Percentiles rank a stretch among this genome's conserved stretches.
Conservation (phyloP, 2,329 filamentous ascomycete species). For the Scedosporium minutisporum region DNA sequence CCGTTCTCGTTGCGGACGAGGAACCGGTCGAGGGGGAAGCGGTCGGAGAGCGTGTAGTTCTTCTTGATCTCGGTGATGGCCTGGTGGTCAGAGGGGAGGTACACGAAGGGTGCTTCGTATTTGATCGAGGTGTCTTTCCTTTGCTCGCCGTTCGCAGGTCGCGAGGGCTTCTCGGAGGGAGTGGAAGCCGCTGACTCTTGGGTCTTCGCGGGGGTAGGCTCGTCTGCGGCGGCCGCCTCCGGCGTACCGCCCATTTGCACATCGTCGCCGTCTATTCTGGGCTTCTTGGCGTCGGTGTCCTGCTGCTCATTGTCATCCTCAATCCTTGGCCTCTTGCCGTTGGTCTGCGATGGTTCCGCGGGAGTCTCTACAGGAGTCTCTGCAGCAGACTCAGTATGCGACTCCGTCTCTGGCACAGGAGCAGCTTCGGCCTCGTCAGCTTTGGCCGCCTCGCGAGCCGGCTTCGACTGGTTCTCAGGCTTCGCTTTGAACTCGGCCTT, state of each 20-base stretch:
- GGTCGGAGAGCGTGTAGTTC: conserved; percentile 76
- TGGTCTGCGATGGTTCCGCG: background rate
- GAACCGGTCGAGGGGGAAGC: conserved; percentile 84
- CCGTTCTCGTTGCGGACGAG: conserved; percentile 92
- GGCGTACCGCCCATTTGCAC: conserved; percentile 6
- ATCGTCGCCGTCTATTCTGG: conserved; percentile 4
- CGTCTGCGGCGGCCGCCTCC: background rate
- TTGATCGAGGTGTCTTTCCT: conserved; percentile 35
- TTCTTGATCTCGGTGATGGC: conserved; percentile 68
- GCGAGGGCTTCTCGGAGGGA: conserved; percentile 1
- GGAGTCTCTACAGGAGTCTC: conserved; percentile 5
- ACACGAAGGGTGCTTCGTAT: conserved; percentile 87
- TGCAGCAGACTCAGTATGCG: conserved; percentile 4
- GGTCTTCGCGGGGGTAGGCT: background rate
- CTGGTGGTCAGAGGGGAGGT: conserved; percentile 61
- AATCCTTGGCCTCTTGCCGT: conserved; percentile 2
- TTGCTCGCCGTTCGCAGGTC: conserved; percentile 2
- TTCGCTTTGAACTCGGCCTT: conserved; percentile 72
- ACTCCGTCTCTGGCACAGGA: background rate
- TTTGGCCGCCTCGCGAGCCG: conserved; percentile 17
- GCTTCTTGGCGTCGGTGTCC: conserved; percentile 1
- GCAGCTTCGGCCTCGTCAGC: conserved; percentile 11
- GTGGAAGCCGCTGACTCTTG: too few relatives aligned
- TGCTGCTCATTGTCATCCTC: background rate
- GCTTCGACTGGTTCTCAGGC: conserved; percentile 52